Base-by-base conservation (phyloP, 495 filamentous ascomycete species). In the Aspergillus leporis region DNA sequence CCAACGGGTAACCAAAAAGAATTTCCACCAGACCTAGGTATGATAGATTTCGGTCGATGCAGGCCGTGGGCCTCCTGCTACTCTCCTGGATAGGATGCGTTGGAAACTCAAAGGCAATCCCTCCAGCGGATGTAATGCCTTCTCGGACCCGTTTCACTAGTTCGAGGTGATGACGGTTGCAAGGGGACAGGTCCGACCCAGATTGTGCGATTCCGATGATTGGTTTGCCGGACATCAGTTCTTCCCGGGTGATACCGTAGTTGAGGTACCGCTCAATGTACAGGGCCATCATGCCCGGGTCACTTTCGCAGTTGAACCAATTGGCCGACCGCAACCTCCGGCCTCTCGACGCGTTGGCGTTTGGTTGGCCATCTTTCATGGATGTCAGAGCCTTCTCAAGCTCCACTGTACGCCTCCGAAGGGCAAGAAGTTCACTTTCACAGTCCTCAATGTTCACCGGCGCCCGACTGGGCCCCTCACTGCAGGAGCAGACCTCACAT, bases 201-300 rank as follows among this genome's bases (percentile, higher is more conserved):
- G 80, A 79, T 65, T 84, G 80, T 0, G 80, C 81, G 55, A 83
- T 84, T 40, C 81, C 81, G 60, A 84, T 82, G 62, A 84, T 78
- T n/a, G 81, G 81, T 59, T 81, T 83, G 9, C 75, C 77, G 14
- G 78, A 79, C 69, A 79, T 75, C 6, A 84, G 66, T 58, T 84
- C 81, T 43, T 84, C 79, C 19, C 74, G 68, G 0, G 81, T 84
- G 21, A 84, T 66, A 3, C 81, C 81, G 47, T 78, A 84, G 61
- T 83, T 84, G 54, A 83, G 73, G 50, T 82, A 83, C n/a, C 81
- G 73, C 61, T 84, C 81, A 54, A 81, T 75, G 55, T 84, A 84
- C 14, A 82, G 57, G 0, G 79, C 72, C 28, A 75, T 77, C 76
- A 85, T 84, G 46, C 72, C 80, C 18, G 77, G 72, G 54, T 82